Percentiles rank a stretch among this genome's conserved stretches.
These are phyloP conservation scores for Setomelanomma holmii DNA, from an alignment of 2,329 filamentous ascomycete species.

Conservation along the genomic window DNA sequence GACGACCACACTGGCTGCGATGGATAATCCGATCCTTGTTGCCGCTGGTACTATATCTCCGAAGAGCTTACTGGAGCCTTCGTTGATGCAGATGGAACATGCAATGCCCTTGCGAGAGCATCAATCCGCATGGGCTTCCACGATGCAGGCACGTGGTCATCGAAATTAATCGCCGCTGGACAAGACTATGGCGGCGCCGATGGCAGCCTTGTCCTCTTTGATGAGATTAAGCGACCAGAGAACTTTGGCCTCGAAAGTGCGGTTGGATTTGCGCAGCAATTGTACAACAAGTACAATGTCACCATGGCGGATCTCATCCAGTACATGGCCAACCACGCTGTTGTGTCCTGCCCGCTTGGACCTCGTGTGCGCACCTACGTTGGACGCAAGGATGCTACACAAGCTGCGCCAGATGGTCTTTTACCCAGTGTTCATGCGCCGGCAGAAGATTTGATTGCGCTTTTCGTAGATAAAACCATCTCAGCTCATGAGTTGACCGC, in stretches of 20 bases:
- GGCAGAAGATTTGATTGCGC: conserved; percentile 48
- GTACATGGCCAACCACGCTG: conserved; percentile 47
- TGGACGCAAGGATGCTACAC: conserved; percentile 53
- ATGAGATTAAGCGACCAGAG: conserved; percentile 37
- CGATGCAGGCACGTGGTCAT: conserved; percentile 3
- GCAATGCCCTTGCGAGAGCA: conserved; percentile 2
- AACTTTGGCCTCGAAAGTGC: conserved; percentile 55
- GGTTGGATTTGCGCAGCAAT: conserved; percentile 40
- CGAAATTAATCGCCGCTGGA: conserved; percentile 1
- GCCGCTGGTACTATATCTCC: conserved; percentile 6
- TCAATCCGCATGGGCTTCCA: conserved; percentile 8
- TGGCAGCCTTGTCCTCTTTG: conserved; percentile 42
- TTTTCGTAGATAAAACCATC: conserved; percentile 60
- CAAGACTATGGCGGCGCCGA: conserved; percentile 41
- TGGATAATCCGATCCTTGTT: conserved; percentile 4
- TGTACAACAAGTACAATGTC: conserved; percentile 51
- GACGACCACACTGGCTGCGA: conserved; percentile 4
- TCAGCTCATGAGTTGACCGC: conserved; percentile 57
- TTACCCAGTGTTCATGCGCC: conserved; percentile 52
- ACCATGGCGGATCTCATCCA: conserved; percentile 58
- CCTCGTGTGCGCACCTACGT: conserved; percentile 57
- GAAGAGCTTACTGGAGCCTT: conserved; percentile 4
- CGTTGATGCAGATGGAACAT: conserved; percentile 4
- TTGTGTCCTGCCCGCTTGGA: conserved; percentile 58
- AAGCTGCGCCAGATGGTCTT: conserved; percentile 50